These are phyloP conservation scores for Rutstroemia sp. DNA, from an alignment of 2,329 filamentous ascomycete genomes.

Conservation along the genomic window DNA sequence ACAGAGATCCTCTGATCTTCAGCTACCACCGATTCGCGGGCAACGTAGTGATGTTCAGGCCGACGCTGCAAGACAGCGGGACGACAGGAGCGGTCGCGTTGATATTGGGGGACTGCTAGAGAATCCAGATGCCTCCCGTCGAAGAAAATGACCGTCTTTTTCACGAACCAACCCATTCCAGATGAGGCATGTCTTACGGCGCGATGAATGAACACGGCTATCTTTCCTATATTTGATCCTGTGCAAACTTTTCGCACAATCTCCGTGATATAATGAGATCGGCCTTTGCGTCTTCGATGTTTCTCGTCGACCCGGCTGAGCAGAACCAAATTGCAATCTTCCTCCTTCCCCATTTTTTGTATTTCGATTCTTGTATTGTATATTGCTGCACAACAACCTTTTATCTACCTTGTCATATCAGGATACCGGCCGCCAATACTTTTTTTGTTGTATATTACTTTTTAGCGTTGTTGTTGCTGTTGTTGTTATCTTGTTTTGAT, in stretches of 20 bases:
- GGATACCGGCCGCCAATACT: too few relatives aligned
- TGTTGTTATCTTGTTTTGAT: too few relatives aligned
- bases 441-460: too few relatives aligned
- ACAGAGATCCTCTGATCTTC: conserved; percentile 33
- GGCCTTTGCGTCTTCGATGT: too few relatives aligned
- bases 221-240: not conserved
- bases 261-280: too few relatives aligned
- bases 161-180: not conserved
- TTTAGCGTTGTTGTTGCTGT: too few relatives aligned
- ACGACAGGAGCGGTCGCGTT: conserved; percentile 46
- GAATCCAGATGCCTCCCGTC: conserved; percentile 37
- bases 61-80: conserved; percentile 32
- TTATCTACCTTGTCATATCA: too few relatives aligned
- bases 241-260: too few relatives aligned
- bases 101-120: conserved; percentile 58
- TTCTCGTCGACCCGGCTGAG: not conserved
- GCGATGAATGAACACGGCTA: not conserved
- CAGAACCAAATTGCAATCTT: too few relatives aligned
- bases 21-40: conserved; percentile 36
- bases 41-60: conserved; percentile 17
- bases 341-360: too few relatives aligned
- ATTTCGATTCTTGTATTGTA: too few relatives aligned
- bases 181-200: not conserved
- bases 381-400: too few relatives aligned
- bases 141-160: not conserved